Evolutionary conservation across 176 grass and related monocot genomes (phyloP).

Genomic region (Aegilops tauschii): DNA sequence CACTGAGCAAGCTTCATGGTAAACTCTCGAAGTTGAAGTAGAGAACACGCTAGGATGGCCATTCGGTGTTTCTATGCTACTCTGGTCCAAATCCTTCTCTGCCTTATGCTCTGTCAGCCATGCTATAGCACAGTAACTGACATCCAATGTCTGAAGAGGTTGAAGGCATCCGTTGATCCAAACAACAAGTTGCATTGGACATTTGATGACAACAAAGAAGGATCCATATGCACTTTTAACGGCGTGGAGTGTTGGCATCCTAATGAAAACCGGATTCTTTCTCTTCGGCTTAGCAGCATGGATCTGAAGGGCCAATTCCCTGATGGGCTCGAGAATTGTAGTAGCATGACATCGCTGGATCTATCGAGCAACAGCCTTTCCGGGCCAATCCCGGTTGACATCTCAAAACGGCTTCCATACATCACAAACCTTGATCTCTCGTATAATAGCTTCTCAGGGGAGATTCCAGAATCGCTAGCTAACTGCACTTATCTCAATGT

Average conservation of each 20-base stretch:
- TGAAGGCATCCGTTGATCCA: conserved; percentile 59
- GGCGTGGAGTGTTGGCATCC: conserved; percentile 96
- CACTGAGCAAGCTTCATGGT: neutral
- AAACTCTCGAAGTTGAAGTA: conserved; percentile 1
- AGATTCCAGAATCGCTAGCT: conserved; percentile 66
- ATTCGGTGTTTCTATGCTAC: neutral
- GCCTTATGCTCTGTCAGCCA: conserved; percentile 10
- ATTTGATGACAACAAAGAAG: conserved; percentile 56
- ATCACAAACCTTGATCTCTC: conserved; percentile 85
- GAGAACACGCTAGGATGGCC: conserved; percentile 29
- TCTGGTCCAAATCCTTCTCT: conserved; percentile 20
- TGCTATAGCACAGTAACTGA: conserved; percentile 45
- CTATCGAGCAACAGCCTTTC: conserved; percentile 85
- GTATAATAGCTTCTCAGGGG: conserved; percentile 78
- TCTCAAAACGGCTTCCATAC: conserved; percentile 54
- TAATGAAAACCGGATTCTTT: conserved; percentile 79
- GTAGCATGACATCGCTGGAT: conserved; percentile 77
- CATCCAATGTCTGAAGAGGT: conserved; percentile 48
- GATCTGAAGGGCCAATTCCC: conserved; percentile 74
- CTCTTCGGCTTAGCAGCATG: conserved; percentile 75
- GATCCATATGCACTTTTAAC: conserved; percentile 69
- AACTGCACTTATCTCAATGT: conserved; percentile 72
- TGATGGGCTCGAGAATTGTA: conserved; percentile 79
- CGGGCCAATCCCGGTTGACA: conserved; percentile 58
- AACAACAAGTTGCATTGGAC: conserved; percentile 57